Base-by-base conservation (phyloP, 768 basidiomycete species). In the Nidularia pulvinata region DNA sequence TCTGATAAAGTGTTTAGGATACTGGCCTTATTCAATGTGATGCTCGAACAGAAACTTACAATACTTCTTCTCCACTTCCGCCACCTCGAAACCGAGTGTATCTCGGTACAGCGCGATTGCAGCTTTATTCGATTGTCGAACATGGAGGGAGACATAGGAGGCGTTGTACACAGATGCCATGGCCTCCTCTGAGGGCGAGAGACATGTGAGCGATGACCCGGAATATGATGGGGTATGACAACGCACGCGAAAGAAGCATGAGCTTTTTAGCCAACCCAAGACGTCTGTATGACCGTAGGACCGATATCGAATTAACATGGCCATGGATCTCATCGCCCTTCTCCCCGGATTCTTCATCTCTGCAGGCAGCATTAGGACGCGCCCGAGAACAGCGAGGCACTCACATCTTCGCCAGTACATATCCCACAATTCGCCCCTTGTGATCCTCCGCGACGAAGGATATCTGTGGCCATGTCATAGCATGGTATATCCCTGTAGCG, bases 221-320 rank as follows among this genome's bases (percentile, higher is more conserved):
- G n/a, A n/a, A 47, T 19, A 46, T 49, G 19, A 33, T 32, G 36
- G 19, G 44, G 53, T 19, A 19, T 37, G 43, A 42, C 19, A 32
- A 73, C 94, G 60, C 62, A 97, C 95, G 95, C 48, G 93, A 92
- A 36, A 93, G 86, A 16, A 93, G 61, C 95, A 98, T 98, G 32
- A 98, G 75, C 65, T 93, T 93, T 72, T 95, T 95, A 13, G 95
- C 95, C 2, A 98, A 69, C 6, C 96, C 95, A 5, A 97, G 76
- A n/a, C 95, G 82, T 44, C 95, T 79, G 64, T 97, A 93, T 11
- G 91, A 86, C 55, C 95, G 80, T 34, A 98, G 74, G 2, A 98
- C 95, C 0, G 94, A 96, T 64, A 98, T 98, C 4, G 95, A 97
- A 11, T 95, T 98, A 64, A 98, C 92, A 63, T 98, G 95, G 0